Percentiles rank a stretch among this genome's conserved stretches.
These are phyloP conservation scores for Novymonas esmeraldas DNA, from an alignment of 208 protist species.

Conservation along the genomic window DNA sequence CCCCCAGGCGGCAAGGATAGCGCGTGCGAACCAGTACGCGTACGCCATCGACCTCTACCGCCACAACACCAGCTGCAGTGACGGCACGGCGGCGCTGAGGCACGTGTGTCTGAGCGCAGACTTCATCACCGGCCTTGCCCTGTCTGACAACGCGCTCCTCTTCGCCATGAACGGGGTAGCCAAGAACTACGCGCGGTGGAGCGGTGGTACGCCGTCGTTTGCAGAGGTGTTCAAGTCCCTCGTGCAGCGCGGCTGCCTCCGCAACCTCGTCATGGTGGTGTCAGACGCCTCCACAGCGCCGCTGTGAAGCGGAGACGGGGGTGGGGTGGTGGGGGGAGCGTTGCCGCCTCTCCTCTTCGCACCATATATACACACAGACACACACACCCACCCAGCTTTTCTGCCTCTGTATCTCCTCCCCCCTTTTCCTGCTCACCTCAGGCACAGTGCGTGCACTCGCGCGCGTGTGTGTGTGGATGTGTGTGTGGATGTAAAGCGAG, in stretches of 20 bases:
- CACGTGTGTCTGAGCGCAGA: constrained; percentile 1
- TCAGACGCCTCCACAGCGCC: neutral
- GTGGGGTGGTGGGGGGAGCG: neutral
- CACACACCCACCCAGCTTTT: neutral
- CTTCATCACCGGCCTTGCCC: constrained; percentile 1
- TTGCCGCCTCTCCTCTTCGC: neutral
- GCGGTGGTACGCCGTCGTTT: constrained; percentile 4
- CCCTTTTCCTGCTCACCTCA: neutral
- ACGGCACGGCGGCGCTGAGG: neutral
- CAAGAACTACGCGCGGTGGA: neutral
- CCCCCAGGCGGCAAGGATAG: neutral
- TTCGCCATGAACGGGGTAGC: neutral
- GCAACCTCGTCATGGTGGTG: constrained; percentile 16
- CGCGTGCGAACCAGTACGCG: neutral
- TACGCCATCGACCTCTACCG: constrained; percentile 1
- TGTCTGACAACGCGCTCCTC: constrained; percentile 2
- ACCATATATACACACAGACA: neutral
- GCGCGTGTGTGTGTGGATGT: neutral
- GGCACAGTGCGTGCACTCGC: no score
- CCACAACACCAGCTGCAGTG: neutral
- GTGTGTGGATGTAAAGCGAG: neutral
- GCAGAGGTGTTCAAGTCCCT: constrained; percentile 9
- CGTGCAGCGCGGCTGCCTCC: constrained; percentile 11
- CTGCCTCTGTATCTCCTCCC: neutral
- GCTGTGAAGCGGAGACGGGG: neutral